Base-by-base conservation (phyloP, 2,329 filamentous ascomycete genomes). In the Chrysosporium keratinophilum region DNA sequence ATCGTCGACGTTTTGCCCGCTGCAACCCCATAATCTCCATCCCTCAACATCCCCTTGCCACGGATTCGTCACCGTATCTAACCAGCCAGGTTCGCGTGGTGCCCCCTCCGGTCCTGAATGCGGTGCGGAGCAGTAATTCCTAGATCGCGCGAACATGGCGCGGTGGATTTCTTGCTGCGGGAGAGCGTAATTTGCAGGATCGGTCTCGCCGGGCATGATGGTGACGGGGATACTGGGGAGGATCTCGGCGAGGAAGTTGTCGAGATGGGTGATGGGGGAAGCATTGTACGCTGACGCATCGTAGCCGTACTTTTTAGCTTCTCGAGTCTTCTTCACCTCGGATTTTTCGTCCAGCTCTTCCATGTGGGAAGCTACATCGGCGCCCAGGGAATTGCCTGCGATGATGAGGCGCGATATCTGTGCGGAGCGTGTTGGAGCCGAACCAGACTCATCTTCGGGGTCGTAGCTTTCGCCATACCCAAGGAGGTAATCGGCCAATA, bases 151-250 rank as follows among this genome's bases (percentile, higher is more conserved):
- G 62, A 98, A 93, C 80, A 98, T 88, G 56, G 93, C 91, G 3
- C 87, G 76, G 69, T 98, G 93, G 48, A 98, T 86, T 1, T 88
- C 85, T 68, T 97, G 93, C 65, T 98, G 93, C 0, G 93, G 93
- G 28, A 95, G 81, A 58, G 87, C 86, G 50, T 87, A 82, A 64
- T 95, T 95, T 48, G 93, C 89, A 0, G 93, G 90, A 67, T 98
- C 94, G 33, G 80, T 77, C 14, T 79, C 79, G 14, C 93, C 93
- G 0, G 94, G 88, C 58, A 98, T 79, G 15, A 98, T 74, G 0
- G 93, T 98, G 52, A 98, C 76, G 2, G 93, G 90, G 23, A 98
- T 81, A 14, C 84, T 86, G 1, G 90, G 89, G 2, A 98, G 80
- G 11, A 98, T 75, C 45, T 85, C 79, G 1, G 85, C 76, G 34